Conservation (phyloP, 495 filamentous ascomycete genomes). For the Cercophora samala region DNA sequence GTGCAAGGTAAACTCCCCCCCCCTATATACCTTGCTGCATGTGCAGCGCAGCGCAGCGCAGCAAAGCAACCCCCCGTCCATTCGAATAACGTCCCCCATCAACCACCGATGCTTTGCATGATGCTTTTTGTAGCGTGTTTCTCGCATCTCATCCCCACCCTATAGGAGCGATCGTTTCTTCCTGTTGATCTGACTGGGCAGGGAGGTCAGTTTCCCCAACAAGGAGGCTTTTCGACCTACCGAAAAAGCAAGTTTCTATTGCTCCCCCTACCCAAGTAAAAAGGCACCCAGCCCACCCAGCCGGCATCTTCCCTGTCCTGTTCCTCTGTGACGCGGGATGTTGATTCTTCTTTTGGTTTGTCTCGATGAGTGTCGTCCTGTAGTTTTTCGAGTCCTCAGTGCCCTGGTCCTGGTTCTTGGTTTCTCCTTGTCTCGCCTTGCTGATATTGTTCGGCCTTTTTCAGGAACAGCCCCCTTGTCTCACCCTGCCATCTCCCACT, state of each 20-base stretch:
- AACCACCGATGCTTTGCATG: conserved; percentile 1
- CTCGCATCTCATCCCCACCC: background rate
- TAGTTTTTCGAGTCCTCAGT: background rate
- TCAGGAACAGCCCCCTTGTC: background rate
- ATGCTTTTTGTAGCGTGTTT: background rate
- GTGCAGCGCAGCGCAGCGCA: background rate
- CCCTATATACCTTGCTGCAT: background rate
- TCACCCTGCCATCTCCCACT: background rate
- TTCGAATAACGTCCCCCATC: background rate
- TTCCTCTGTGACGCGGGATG: background rate
- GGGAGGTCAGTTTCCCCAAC: background rate
- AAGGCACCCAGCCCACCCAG: background rate
- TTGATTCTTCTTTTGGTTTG: background rate
- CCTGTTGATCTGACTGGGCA: background rate
- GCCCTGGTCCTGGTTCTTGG: background rate
- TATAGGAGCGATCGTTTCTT: background rate
- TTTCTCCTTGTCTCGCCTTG: background rate
- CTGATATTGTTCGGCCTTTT: background rate
- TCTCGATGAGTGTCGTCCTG: background rate
- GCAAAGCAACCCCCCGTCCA: background rate
- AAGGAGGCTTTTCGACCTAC: background rate
- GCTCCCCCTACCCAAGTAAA: background rate
- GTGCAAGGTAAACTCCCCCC: background rate
- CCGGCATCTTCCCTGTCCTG: background rate
- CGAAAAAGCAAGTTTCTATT: background rate